phyloP scores from a whole-genome alignment of 1,139 yeast genomes.

The Saccharomyces hybrid region DNA sequence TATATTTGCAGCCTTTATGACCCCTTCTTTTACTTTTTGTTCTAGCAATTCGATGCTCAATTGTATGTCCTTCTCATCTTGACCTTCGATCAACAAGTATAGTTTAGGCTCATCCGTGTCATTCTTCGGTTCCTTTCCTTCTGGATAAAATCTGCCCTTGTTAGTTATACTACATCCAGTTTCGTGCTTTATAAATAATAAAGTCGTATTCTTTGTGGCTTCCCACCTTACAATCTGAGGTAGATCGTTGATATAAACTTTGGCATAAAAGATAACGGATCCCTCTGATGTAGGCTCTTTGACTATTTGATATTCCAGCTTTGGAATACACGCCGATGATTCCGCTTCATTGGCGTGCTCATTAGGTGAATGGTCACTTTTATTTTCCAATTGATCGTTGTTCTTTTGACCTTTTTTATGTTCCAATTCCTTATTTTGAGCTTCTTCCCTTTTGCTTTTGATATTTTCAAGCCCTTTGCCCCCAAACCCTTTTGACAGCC shows the following conservation, averaged over 20 bases:
- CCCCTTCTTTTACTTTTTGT: conserved; percentile 53
- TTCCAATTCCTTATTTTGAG: conserved; percentile 44
- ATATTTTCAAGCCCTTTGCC: conserved; percentile 86
- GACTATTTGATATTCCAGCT: conserved; percentile 33
- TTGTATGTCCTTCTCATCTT: conserved; percentile 55
- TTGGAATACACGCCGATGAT: conserved; percentile 55
- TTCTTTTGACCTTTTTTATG: conserved; percentile 31
- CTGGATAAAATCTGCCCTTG: conserved; percentile 70
- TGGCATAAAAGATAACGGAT: conserved; percentile 57
- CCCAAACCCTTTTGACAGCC: conserved; percentile 73
- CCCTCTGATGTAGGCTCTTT: conserved; percentile 36
- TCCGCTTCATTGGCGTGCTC: conserved; percentile 34
- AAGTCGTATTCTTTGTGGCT: conserved; percentile 61
- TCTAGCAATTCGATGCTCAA: conserved; percentile 62
- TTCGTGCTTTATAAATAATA: conserved; percentile 54
- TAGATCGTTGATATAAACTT: conserved; percentile 71
- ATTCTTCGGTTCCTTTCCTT: conserved; percentile 41
- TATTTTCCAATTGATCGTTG: conserved; percentile 24
- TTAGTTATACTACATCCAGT: conserved; percentile 76
- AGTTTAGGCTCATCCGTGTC: conserved; percentile 62
- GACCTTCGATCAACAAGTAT: conserved; percentile 73
- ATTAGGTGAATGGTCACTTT: conserved; percentile 14
- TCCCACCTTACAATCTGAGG: conserved; percentile 83
- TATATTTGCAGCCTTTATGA: conserved; percentile 30
- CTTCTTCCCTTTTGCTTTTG: conserved; percentile 58